These are phyloP conservation scores for Cantharellus cinnabarinus DNA, from an alignment of 768 basidiomycete species.

Conservation along the genomic window DNA sequence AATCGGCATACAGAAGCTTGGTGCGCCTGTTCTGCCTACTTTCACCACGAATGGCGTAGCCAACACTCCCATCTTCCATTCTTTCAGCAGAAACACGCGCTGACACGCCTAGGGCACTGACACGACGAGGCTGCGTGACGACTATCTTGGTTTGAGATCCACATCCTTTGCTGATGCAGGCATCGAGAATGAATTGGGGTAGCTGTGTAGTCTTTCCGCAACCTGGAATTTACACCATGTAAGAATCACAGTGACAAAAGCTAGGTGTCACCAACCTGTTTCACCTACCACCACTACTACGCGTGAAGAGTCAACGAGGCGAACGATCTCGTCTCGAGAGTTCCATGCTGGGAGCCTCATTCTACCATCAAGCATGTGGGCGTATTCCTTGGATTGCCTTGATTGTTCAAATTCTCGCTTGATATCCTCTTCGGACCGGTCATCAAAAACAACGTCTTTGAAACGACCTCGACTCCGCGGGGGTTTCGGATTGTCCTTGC, in stretches of 20 bases:
- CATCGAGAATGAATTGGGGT: conserved; percentile 79
- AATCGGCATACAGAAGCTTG: conserved; percentile 34
- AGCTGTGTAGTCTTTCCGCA: conserved; percentile 86
- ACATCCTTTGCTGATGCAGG: conserved; percentile 37
- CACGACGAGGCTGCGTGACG: conserved; percentile 74
- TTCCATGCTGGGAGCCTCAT: conserved; percentile 57
- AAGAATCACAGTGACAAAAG: neutral
- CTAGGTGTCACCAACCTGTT: conserved; percentile 31
- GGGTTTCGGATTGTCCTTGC: neutral
- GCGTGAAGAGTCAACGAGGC: conserved; percentile 32
- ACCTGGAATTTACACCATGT: conserved; percentile 21
- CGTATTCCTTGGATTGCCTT: conserved; percentile 28
- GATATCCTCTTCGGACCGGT: conserved; percentile 28
- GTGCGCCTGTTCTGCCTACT: conserved; percentile 43
- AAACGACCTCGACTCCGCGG: neutral
- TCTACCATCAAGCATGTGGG: conserved; percentile 33
- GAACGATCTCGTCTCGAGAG: conserved; percentile 41
- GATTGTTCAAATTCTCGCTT: conserved; percentile 31
- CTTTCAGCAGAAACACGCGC: conserved; percentile 71
- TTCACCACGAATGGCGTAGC: conserved; percentile 82
- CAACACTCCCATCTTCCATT: conserved; percentile 54
- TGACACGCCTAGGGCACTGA: conserved; percentile 78
- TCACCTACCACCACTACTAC: conserved; percentile 80
- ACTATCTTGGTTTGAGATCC: conserved; percentile 58
- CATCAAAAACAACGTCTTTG: conserved; percentile 15